Evolutionary conservation across 805 yeast species (phyloP).

Genomic region (Tetrapisispora fleetii): DNA sequence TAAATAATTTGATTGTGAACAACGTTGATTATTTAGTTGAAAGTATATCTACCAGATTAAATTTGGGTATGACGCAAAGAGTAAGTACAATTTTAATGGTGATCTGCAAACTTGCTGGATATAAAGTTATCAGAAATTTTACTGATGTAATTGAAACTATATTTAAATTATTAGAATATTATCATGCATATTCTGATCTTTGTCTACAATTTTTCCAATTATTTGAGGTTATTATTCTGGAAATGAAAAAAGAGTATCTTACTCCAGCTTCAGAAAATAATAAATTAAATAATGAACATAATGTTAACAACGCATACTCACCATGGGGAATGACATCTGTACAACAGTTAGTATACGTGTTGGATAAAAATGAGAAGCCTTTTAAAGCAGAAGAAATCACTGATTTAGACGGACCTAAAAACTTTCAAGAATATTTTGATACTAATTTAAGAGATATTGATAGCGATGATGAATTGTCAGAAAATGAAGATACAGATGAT

Average conservation of each 20-base stretch:
- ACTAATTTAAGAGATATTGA: constrained; percentile 29
- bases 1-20: constrained; percentile 45
- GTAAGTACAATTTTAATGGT: constrained; percentile 62
- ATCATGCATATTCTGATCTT: constrained; percentile 68
- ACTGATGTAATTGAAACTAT: constrained; percentile 66
- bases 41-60: constrained; percentile 57
- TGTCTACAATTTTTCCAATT: constrained; percentile 67
- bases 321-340: constrained; percentile 54
- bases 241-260: constrained; percentile 34
- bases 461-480: constrained; percentile 26
- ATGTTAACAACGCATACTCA: constrained; percentile 25
- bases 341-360: constrained; percentile 35
- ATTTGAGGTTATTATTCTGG: constrained; percentile 50
- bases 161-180: constrained; percentile 69
- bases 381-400: constrained; percentile 9
- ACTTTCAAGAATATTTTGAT: constrained; percentile 30
- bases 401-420: constrained; percentile 24
- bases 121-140: constrained; percentile 50
- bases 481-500: constrained; percentile 15
- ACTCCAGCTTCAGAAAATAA: constrained; percentile 14
- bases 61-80: constrained; percentile 65
- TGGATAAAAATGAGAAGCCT: constrained; percentile 28
- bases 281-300: constrained; percentile 11
- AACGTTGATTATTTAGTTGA: constrained; percentile 80
- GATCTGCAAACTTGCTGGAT: constrained; percentile 62